These are phyloP conservation scores for Paramecium bursaria DNA, from an alignment of 73 alveolate species.

Conservation along the genomic window DNA sequence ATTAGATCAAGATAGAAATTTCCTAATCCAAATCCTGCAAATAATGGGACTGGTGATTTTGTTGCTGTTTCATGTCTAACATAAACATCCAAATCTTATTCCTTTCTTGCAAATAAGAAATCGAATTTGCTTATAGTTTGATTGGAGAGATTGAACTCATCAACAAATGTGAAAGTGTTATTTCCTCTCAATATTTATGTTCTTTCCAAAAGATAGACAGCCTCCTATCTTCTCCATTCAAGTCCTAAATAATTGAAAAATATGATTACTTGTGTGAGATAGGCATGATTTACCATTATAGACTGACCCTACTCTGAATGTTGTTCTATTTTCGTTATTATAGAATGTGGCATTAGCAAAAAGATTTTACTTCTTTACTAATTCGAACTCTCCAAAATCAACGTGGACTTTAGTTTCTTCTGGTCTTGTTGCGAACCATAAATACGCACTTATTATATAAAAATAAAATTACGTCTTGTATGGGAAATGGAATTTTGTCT, in stretches of 20 bases:
- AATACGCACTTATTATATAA: background rate
- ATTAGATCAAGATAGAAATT: slow-evolving; percentile 6
- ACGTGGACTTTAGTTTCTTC: slow-evolving; percentile 55
- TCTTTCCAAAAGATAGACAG: slow-evolving; percentile 10
- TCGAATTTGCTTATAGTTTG: background rate
- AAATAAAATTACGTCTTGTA: slow-evolving; percentile 2
- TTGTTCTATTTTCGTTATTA: background rate
- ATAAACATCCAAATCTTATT: slow-evolving; percentile 30
- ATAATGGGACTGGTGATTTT: slow-evolving; percentile 2
- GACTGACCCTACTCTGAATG: slow-evolving; percentile 49
- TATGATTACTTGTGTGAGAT: slow-evolving; percentile 30
- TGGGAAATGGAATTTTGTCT: slow-evolving; percentile 44
- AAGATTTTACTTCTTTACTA: slow-evolving; percentile 30
- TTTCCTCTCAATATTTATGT: slow-evolving; percentile 16
- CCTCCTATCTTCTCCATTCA: slow-evolving; percentile 25
- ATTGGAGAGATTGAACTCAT: background rate
- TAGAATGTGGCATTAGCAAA: slow-evolving; percentile 50
- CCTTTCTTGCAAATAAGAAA: slow-evolving; percentile 22
- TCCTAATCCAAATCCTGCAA: slow-evolving; percentile 37
- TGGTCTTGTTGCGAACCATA: slow-evolving; percentile 58
- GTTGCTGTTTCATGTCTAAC: slow-evolving; percentile 19
- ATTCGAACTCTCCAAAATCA: slow-evolving; percentile 31
- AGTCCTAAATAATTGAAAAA: background rate
- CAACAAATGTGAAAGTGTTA: slow-evolving; percentile 3
- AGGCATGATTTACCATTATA: slow-evolving; percentile 33